These are phyloP conservation scores for Phytophthora melonis DNA, from an alignment of 352 stramenopile species.

Conservation along the genomic window DNA sequence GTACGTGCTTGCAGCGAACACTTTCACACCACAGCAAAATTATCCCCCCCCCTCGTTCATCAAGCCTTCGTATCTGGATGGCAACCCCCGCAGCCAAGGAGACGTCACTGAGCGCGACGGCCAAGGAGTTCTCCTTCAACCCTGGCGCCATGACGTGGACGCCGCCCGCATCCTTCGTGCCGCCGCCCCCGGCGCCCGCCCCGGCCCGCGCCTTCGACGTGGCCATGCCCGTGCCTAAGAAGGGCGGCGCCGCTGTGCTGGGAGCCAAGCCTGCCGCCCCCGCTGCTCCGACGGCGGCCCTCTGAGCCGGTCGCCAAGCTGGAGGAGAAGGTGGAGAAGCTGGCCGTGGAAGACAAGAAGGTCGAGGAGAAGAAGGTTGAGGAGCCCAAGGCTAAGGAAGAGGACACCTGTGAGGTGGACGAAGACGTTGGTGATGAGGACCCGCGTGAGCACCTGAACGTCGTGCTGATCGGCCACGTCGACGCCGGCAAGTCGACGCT, in stretches of 20 bases:
- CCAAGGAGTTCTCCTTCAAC: too few species aligned
- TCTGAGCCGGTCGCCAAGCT: conserved; percentile 38
- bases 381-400: conserved; percentile 36
- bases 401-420: conserved; percentile 61
- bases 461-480: conserved; percentile 99
- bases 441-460: conserved; percentile 98
- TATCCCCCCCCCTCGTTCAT: too few species aligned
- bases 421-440: conserved; percentile 91
- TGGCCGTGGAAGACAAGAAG: conserved; percentile 34
- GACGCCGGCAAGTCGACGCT: conserved; percentile 99
- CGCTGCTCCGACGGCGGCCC: conserved; percentile 27
- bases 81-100: conserved; percentile 38
- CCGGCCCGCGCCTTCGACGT: conserved; percentile 60
- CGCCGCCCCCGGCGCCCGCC: conserved; percentile 55
- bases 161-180: conserved; percentile 51
- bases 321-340: conserved; percentile 44
- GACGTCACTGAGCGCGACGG: conserved; percentile 57
- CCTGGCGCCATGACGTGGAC: conserved; percentile 69
- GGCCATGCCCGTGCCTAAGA: conserved; percentile 81
- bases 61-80: too few species aligned
- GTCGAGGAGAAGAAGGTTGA: conserved; percentile 41
- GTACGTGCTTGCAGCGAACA: too few species aligned
- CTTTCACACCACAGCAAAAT: too few species aligned
- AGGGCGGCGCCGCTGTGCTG: conserved; percentile 58
- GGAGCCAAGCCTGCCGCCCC: conserved; percentile 24